Conservation (phyloP, 208 protist species). For the Hexamita inflata region DNA sequence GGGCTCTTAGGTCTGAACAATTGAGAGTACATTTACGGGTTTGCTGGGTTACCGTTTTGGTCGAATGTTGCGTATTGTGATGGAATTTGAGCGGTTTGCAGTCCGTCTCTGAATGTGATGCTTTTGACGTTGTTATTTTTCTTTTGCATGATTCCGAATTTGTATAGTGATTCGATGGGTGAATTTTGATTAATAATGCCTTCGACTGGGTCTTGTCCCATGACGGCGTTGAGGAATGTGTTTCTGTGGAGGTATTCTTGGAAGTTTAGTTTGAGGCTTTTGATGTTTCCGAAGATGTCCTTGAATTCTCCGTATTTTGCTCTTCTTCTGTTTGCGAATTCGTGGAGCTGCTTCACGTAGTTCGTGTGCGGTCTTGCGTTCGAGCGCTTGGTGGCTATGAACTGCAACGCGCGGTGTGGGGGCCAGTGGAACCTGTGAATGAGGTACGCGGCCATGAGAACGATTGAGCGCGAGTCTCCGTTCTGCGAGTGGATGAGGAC, state of each 20-base stretch:
- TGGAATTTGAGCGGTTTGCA: constrained; percentile 15
- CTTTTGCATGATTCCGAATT: neutral
- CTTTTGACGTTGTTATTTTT: neutral
- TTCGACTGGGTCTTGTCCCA: neutral
- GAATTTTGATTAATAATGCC: neutral
- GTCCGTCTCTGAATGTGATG: constrained; percentile 14
- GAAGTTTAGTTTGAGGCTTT: constrained; percentile 7
- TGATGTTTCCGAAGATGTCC: constrained; percentile 31
- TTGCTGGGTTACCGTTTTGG: neutral
- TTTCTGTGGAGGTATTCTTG: constrained; percentile 26
- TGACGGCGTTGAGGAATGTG: constrained; percentile 29
- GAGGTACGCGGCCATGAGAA: constrained; percentile 29
- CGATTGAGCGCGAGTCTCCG: constrained; percentile 16
- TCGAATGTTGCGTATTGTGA: constrained; percentile 24
- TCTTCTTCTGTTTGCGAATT: constrained; percentile 4
- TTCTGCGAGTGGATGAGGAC: constrained; percentile 27
- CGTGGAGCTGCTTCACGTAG: constrained; percentile 20
- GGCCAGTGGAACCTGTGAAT: constrained; percentile 32
- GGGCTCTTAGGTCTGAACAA: constrained; percentile 9
- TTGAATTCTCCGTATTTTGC: constrained; percentile 29
- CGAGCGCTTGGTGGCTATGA: constrained; percentile 26
- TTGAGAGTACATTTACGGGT: neutral
- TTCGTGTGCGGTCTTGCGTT: neutral
- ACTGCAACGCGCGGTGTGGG: constrained; percentile 22
- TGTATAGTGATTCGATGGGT: neutral